These are phyloP conservation scores for Tolypocladium ophioglossoides DNA, from an alignment of 2,329 filamentous ascomycete species.

Conservation along the genomic window DNA sequence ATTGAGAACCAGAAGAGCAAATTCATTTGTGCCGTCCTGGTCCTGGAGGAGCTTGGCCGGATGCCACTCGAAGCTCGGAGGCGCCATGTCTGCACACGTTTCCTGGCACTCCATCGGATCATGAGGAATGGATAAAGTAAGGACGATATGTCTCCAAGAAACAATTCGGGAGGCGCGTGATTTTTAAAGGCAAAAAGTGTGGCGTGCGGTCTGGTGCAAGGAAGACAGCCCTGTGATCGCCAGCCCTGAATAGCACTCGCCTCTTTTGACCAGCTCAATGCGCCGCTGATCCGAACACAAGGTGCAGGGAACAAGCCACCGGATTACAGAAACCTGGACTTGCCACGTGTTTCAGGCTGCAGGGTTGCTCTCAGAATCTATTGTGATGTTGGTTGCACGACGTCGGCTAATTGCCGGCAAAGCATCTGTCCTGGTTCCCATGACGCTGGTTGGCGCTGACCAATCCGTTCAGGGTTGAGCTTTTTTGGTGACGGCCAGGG, in stretches of 20 bases:
- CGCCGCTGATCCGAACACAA: background rate
- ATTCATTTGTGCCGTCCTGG: conserved; percentile 20
- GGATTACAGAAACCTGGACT: background rate
- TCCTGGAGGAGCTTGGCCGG: conserved; percentile 26
- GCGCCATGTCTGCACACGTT: conserved; percentile 9
- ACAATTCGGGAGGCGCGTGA: background rate
- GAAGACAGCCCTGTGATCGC: background rate
- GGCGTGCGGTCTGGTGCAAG: background rate
- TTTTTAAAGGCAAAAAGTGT: background rate
- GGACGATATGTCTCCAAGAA: background rate
- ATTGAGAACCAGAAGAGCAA: conserved; percentile 40
- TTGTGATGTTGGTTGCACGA: no score
- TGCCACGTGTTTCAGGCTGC: background rate
- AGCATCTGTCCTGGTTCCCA: background rate
- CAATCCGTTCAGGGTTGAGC: background rate
- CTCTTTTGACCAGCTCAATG: background rate
- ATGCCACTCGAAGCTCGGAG: conserved; percentile 26
- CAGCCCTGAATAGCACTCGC: background rate
- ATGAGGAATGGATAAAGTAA: background rate
- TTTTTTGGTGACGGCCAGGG: background rate
- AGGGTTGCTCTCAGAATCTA: background rate
- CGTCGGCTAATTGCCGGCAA: background rate
- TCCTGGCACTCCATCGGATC: background rate
- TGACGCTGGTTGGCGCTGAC: background rate
- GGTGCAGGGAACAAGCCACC: no score